Evolutionary conservation across 2,329 filamentous ascomycete species (phyloP).

Genomic region (Orbilia blumenaviensis): DNA sequence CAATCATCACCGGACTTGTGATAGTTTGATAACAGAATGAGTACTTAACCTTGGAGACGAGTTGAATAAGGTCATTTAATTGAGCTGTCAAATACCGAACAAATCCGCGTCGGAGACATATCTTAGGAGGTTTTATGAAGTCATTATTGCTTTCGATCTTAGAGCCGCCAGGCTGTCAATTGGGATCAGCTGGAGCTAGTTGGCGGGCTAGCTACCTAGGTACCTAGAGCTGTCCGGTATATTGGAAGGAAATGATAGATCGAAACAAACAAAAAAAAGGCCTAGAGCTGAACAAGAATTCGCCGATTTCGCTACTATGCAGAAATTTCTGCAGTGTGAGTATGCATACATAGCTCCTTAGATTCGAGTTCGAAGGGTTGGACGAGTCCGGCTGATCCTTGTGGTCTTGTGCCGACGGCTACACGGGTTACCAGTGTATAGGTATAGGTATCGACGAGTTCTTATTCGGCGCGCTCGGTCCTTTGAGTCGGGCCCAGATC

Average conservation of each 20-base stretch:
- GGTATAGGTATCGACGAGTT: conserved; percentile 29
- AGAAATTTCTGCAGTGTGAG: not conserved
- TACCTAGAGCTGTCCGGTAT: not conserved
- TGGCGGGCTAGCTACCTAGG: no score
- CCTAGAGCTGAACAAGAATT: not conserved
- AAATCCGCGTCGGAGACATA: conserved; percentile 24
- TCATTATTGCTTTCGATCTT: not conserved
- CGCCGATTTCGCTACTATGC: not conserved
- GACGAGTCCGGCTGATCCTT: conserved; percentile 24
- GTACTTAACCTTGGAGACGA: not conserved
- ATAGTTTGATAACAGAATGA: not conserved
- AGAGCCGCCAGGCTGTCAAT: not conserved
- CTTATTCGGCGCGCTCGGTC: not conserved
- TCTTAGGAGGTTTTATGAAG: not conserved
- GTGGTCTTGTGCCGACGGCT: conserved; percentile 11
- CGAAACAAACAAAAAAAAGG: no score
- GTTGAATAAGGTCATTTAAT: not conserved
- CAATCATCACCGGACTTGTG: conserved; percentile 15
- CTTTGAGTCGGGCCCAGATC: not conserved
- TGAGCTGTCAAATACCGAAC: conserved; percentile 10
- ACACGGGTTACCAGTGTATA: no score
- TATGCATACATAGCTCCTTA: not conserved
- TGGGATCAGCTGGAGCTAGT: not conserved
- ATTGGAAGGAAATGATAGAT: not conserved
- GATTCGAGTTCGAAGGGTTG: not conserved